A percentile compares a stretch with the other conserved stretches of the same genome.
Evolutionary conservation across 805 yeast genomes (phyloP).

Genomic region (Saturnispora dispora): DNA sequence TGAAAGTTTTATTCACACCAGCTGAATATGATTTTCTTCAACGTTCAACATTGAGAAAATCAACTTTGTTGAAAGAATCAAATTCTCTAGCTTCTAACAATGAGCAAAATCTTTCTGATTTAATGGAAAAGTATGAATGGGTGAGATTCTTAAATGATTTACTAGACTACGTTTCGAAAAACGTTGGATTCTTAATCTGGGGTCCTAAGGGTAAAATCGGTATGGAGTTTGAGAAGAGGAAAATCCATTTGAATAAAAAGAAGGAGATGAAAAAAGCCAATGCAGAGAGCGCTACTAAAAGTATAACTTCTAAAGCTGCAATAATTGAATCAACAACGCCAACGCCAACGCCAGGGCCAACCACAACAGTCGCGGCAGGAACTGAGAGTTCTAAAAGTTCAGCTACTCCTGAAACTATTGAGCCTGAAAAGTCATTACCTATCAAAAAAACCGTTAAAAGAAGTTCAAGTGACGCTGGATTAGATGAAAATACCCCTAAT

Average conservation of each 20-base stretch:
- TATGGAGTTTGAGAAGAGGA: constrained; percentile 16
- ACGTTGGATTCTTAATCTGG: constrained; percentile 64
- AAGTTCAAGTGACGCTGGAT: constrained; percentile 2
- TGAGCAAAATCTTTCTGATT: constrained; percentile 26
- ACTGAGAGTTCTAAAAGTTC: neutral
- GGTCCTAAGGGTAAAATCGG: constrained; percentile 38
- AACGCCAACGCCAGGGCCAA: neutral
- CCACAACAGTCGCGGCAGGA: neutral
- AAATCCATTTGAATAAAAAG: neutral
- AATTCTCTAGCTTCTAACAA: constrained; percentile 24
- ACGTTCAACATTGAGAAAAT: constrained; percentile 65
- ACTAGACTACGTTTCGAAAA: constrained; percentile 67
- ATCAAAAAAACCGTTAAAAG: neutral
- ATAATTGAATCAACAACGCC: neutral
- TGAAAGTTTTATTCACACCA: constrained; percentile 43
- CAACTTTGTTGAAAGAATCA: constrained; percentile 40
- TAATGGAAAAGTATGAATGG: constrained; percentile 79
- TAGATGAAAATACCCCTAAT: neutral
- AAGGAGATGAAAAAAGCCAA: neutral
- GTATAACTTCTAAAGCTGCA: neutral
- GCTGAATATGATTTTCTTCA: constrained; percentile 72
- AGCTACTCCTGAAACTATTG: neutral
- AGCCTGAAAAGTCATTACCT: neutral
- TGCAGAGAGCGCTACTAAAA: neutral
- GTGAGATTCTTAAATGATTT: constrained; percentile 69